A percentile compares a stretch with the other conserved stretches of the same genome.
These are phyloP conservation scores for Diphasiastrum complanatum DNA, from an alignment of 83 land plant genomes.

Conservation along the genomic window DNA sequence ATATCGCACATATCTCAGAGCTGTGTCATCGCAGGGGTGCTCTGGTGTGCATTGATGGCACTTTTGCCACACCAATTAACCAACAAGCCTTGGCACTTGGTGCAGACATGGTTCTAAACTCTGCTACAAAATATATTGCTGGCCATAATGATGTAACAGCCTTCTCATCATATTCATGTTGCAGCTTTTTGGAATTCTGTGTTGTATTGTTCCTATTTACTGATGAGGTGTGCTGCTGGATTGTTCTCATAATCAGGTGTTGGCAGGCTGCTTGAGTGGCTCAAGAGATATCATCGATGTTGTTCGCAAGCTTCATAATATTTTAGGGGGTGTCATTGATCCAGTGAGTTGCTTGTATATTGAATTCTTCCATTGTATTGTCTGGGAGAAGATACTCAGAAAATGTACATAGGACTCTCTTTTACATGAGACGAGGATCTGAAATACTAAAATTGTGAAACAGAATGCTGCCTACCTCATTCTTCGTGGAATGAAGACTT, in stretches of 20 bases:
- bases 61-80: conserved; percentile 95
- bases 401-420: no score
- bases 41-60: conserved; percentile 89
- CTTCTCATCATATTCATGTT: conserved; percentile 1
- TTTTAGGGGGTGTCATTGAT: conserved; percentile 84
- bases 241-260: conserved; percentile 44
- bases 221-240: neutral
- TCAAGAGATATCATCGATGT: conserved; percentile 45
- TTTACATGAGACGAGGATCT: neutral
- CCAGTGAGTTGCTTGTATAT: conserved; percentile 51
- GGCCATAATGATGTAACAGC: conserved; percentile 98
- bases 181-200: neutral
- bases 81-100: conserved; percentile 92
- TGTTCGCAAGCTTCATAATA: conserved; percentile 73
- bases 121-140: conserved; percentile 86
- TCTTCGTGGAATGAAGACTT: conserved; percentile 91
- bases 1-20: conserved; percentile 72
- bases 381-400: neutral
- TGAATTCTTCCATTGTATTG: neutral
- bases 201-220: neutral
- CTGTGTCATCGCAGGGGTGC: conserved; percentile 84
- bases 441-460: neutral
- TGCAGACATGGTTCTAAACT: conserved; percentile 87
- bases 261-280: conserved; percentile 96
- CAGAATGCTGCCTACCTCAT: conserved; percentile 94